Conservation (phyloP, 805 yeast species). For the Candida nonsorbophila region DNA sequence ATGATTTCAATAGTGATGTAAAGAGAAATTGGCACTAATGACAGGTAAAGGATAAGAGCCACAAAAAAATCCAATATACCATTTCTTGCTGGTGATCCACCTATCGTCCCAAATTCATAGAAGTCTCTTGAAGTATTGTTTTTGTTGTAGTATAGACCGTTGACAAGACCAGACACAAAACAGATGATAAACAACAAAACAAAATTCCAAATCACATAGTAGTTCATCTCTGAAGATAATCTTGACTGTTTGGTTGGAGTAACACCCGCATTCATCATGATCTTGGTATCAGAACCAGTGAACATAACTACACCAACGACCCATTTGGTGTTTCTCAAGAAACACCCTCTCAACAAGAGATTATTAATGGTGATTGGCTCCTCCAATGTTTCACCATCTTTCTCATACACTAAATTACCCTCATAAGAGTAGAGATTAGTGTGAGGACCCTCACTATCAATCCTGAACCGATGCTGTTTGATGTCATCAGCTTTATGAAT, state of each 20-base stretch:
- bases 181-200: slow-evolving; percentile 59
- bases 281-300: slow-evolving; percentile 77
- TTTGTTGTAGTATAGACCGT: slow-evolving; percentile 58
- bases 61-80: slow-evolving; percentile 74
- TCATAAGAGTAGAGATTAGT: slow-evolving; percentile 71
- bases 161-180: slow-evolving; percentile 63
- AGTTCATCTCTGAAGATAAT: slow-evolving; percentile 67
- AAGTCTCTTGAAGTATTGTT: slow-evolving; percentile 48
- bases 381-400: slow-evolving; percentile 20
- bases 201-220: slow-evolving; percentile 65
- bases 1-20: slow-evolving; percentile 80
- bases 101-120: slow-evolving; percentile 68
- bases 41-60: slow-evolving; percentile 69
- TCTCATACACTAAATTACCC: slow-evolving; percentile 47
- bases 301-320: slow-evolving; percentile 70
- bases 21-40: slow-evolving; percentile 77
- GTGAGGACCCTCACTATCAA: slow-evolving; percentile 84
- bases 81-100: slow-evolving; percentile 57
- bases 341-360: slow-evolving; percentile 67
- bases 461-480: slow-evolving; percentile 46
- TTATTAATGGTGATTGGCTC: slow-evolving; percentile 71
- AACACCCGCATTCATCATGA: slow-evolving; percentile 74
- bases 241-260: slow-evolving; percentile 77
- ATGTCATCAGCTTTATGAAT: slow-evolving; percentile 33
- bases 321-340: slow-evolving; percentile 80